A percentile compares a stretch with the other conserved stretches of the same genome.
phyloP scores from a whole-genome alignment of 208 protist genomes.

The Acanthamoeba divionensis region DNA sequence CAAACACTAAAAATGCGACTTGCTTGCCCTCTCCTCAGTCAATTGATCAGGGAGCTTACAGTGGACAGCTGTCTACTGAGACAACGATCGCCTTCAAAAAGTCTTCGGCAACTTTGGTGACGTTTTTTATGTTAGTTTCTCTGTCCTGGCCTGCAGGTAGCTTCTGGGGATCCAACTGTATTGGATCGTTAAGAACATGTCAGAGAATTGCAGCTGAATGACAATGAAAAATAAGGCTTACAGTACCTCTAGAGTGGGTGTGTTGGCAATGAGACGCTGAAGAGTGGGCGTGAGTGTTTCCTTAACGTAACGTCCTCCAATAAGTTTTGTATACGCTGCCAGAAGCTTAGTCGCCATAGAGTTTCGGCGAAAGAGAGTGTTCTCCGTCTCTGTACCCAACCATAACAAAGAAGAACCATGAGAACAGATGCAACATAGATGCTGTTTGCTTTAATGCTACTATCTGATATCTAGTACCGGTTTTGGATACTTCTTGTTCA shows the following conservation, averaged over 20 bases:
- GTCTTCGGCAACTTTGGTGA: not conserved
- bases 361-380: conserved; percentile 73
- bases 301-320: conserved; percentile 62
- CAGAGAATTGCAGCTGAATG: not conserved
- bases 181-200: not conserved
- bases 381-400: conserved; percentile 37
- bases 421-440: not conserved
- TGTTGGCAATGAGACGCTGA: conserved; percentile 21
- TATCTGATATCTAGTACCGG: not conserved
- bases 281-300: not conserved
- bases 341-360: conserved; percentile 70
- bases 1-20: no score
- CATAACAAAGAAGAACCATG: not conserved
- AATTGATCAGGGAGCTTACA: not conserved
- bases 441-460: no score
- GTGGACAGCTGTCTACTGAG: not conserved
- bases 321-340: conserved; percentile 60
- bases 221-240: not conserved
- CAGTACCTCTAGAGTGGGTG: not conserved
- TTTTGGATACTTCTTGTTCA: conserved; percentile 63
- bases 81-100: conserved; percentile 56
- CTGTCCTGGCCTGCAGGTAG: not conserved
- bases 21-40: no score
- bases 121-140: conserved; percentile 15
- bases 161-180: conserved; percentile 38